Evolutionary conservation across 2,329 filamentous ascomycete genomes (phyloP), one percentile per base, ranked within the genome.

Genomic region (Kalaharituber pfeilii): DNA sequence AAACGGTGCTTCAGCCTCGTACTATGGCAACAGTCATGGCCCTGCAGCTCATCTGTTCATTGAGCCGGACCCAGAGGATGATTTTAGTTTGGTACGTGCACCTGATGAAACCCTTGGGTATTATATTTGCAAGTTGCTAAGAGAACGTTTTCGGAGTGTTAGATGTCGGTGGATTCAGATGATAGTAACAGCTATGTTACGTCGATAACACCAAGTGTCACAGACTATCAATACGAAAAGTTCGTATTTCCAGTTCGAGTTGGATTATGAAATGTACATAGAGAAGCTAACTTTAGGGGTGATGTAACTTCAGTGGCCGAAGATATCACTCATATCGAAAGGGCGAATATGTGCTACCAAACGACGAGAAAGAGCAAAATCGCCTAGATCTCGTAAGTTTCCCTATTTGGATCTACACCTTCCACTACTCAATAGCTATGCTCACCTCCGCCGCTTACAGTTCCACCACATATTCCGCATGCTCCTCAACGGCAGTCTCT

Each of bases 191-290:
- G 42, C 24, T 47, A 47, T 47, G n/a, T 25, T 13, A n/a, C n/a
- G n/a, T 47, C 42, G 5, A 4, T 47, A 22, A 47, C 42, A 22
- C 42, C 15, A 20, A 47, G 42, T 25, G 42, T 47, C 13, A 24
- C 22, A 20, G 42, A 47, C 22, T 47, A 47, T 47, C 42, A 47
- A 22, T 47, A 47, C 25, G 42, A 47, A 47, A 47, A 47, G 42
- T 47, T 13, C 18, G 33, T 39, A 39, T 13, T n/a, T n/a, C n/a
- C n/a, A 6, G 33, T 15, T 4, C 1, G 15, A 5, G 13, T 15
- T 18, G 20, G 22, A 47, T 7, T 24, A 25, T 5, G 24, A 5
- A 20, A 2, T 13, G 42, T 18, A 47, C 5, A 1, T 22, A 5
- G n/a, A 22, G 11, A 33, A n/a, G 18, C 42, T 25, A 25, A 20